Evolutionary conservation across 2,329 filamentous ascomycete genomes (phyloP).

Genomic region (Coleophoma eucalyptorum): DNA sequence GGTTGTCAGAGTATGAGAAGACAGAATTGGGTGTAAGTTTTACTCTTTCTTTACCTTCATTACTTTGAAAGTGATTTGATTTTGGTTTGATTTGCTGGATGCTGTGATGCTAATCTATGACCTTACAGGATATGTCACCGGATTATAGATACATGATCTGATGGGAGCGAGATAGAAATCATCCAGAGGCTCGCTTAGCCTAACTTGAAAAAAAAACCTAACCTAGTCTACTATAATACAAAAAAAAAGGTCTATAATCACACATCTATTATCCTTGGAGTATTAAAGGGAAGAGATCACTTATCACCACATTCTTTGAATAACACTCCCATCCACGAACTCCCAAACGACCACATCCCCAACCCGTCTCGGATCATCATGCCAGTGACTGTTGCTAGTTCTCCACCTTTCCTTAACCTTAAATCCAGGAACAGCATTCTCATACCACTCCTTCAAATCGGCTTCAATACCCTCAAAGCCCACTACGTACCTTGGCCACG

Average conservation of each 20-base stretch:
- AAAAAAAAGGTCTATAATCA: neutral
- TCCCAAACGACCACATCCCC: constrained; percentile 60
- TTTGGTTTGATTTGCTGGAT: too few species aligned
- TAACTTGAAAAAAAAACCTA: neutral
- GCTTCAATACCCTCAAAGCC: constrained; percentile 57
- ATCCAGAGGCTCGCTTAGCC: too few species aligned
- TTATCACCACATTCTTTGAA: neutral
- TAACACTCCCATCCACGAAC: constrained; percentile 14
- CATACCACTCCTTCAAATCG: constrained; percentile 39
- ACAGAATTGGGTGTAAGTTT: constrained; percentile 36
- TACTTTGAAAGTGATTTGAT: neutral
- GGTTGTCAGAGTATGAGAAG: constrained; percentile 59
- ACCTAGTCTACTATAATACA: neutral
- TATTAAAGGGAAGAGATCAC: neutral
- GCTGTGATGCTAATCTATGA: too few species aligned
- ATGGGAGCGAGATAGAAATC: neutral
- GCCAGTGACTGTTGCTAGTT: constrained; percentile 57
- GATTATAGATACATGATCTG: constrained; percentile 28
- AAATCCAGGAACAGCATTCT: constrained; percentile 37
- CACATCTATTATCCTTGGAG: too few species aligned
- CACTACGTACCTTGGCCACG: constrained; percentile 53
- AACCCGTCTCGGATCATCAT: constrained; percentile 54
- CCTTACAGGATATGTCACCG: constrained; percentile 24
- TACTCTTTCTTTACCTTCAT: neutral
- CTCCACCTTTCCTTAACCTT: constrained; percentile 46